These are phyloP conservation scores for Scedosporium dehoogii DNA, from an alignment of 2,329 filamentous ascomycete genomes.

Conservation along the genomic window DNA sequence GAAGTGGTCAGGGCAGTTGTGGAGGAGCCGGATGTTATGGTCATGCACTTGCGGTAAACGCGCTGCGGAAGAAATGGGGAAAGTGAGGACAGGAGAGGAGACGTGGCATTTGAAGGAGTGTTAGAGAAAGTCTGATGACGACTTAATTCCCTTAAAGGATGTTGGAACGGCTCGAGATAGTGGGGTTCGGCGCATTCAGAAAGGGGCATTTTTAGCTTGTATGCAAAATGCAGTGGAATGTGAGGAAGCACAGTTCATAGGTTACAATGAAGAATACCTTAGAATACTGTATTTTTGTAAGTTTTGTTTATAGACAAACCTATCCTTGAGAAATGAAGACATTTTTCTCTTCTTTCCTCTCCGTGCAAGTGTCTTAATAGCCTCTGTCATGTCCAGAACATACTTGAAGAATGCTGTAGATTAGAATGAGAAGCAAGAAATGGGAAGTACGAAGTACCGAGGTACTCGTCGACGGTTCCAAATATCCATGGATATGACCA, in stretches of 20 bases:
- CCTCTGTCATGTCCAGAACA: neutral
- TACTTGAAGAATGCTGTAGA: neutral
- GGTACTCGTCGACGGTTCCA: neutral
- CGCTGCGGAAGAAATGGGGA: neutral
- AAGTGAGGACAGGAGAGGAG: neutral
- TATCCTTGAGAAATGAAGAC: no score
- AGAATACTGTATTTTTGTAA: neutral
- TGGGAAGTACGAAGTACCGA: neutral
- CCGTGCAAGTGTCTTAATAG: neutral
- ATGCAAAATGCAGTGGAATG: neutral
- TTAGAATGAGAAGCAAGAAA: no score
- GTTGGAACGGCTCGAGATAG: neutral
- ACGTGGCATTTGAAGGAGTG: neutral
- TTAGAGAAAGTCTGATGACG: neutral
- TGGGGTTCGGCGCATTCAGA: neutral
- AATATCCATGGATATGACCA: neutral
- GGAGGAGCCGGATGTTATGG: constrained; percentile 79
- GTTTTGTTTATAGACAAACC: no score
- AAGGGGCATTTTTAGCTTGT: neutral
- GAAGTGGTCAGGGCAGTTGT: constrained; percentile 69
- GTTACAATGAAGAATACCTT: neutral
- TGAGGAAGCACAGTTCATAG: neutral
- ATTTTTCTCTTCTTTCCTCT: neutral
- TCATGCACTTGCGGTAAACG: constrained; percentile 63
- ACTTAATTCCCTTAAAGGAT: neutral